phyloP scores from a whole-genome alignment of 192 early-diverging fungal genomes.

The Umbelopsis ramanniana region DNA sequence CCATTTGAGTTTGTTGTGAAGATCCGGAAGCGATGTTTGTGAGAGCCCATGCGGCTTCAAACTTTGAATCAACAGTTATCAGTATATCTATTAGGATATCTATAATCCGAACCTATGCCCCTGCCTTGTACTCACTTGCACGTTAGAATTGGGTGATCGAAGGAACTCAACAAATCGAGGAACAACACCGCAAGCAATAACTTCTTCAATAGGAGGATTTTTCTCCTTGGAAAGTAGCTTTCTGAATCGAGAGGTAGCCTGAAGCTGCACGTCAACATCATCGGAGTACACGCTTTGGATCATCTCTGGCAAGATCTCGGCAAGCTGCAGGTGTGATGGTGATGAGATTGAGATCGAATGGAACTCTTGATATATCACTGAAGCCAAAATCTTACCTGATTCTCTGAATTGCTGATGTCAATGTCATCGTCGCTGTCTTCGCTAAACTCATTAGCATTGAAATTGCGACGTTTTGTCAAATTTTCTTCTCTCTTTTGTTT shows the following conservation, averaged over 20 bases:
- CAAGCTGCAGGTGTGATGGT: conserved; percentile 18
- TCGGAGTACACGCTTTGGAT: conserved; percentile 39
- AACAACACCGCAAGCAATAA: conserved; percentile 50
- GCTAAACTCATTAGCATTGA: conserved; percentile 58
- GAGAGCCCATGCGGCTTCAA: conserved; percentile 61
- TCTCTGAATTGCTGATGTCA: conserved; percentile 48
- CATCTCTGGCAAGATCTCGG: conserved; percentile 32
- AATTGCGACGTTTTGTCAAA: conserved; percentile 90
- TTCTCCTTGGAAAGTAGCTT: conserved; percentile 55
- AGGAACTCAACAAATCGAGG: conserved; percentile 58
- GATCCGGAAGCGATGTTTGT: conserved; percentile 56
- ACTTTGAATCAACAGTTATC: conserved; percentile 28
- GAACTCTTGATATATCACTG: neutral
- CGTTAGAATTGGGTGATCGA: conserved; percentile 35
- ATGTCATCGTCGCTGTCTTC: conserved; percentile 85
- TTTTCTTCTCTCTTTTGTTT: conserved; percentile 96
- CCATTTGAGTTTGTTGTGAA: conserved; percentile 48
- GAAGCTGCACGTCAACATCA: conserved; percentile 49
- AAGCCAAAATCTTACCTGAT: conserved; percentile 53
- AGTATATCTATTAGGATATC: neutral
- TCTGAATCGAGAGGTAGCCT: conserved; percentile 48
- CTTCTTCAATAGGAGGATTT: conserved; percentile 56
- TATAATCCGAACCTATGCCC: neutral
- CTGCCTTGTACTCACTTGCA: conserved; percentile 33
- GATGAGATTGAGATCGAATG: neutral